Percentiles rank a stretch among this genome's conserved stretches.
phyloP scores from a whole-genome alignment of 2,329 filamentous ascomycete genomes.

The Cercospora nicotianae region DNA sequence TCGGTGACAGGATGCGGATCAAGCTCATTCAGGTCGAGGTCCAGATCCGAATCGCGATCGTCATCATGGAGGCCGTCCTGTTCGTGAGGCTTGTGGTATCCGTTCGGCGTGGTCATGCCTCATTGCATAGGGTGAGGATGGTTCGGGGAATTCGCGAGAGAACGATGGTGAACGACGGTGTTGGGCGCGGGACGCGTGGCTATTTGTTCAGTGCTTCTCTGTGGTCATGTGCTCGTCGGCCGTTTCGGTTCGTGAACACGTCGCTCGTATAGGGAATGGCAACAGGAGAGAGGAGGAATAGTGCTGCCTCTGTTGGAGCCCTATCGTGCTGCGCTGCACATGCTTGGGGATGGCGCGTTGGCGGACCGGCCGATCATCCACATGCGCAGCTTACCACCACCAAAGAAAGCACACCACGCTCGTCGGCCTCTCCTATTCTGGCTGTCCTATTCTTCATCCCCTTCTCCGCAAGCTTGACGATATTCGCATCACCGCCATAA shows the following conservation, averaged over 20 bases:
- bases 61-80: constrained; percentile 61
- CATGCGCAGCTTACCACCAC: constrained; percentile 6
- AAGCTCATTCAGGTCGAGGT: constrained; percentile 76
- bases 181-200: background rate
- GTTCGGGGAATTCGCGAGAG: background rate
- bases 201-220: background rate
- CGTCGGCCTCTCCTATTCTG: constrained; percentile 3
- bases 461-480: background rate
- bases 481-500: background rate
- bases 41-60: constrained; percentile 66
- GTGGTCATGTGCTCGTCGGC: background rate
- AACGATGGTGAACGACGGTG: background rate
- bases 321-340: background rate
- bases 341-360: background rate
- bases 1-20: constrained; percentile 55
- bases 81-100: constrained; percentile 56
- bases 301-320: background rate
- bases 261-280: background rate
- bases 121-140: constrained; percentile 32
- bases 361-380: constrained; percentile 4
- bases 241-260: background rate
- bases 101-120: constrained; percentile 50
- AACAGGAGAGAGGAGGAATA: background rate
- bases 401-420: background rate
- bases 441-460: background rate